These are phyloP conservation scores for Claviceps paspali DNA, from an alignment of 2,329 filamentous ascomycete genomes.

Conservation along the genomic window DNA sequence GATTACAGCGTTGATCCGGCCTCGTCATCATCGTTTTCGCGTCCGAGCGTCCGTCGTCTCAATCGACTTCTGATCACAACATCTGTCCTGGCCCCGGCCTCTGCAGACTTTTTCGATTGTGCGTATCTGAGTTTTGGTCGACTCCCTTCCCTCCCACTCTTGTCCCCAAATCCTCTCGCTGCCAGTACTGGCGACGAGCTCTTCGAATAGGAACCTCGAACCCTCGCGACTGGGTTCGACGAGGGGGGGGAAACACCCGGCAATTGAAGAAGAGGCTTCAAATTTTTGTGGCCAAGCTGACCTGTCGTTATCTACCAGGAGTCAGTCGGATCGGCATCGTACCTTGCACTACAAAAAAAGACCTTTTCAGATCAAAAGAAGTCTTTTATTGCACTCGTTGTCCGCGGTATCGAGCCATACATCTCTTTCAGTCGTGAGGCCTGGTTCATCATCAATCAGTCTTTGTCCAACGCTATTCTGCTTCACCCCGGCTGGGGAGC, in stretches of 20 bases:
- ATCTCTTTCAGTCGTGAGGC: conserved; percentile 1
- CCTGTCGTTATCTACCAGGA: not conserved
- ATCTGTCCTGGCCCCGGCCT: not conserved
- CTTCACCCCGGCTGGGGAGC: conserved; percentile 9
- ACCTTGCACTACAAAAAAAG: too few relatives aligned
- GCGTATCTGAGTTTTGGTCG: not conserved
- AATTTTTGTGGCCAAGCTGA: not conserved
- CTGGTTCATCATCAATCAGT: not conserved
- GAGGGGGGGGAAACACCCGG: not conserved
- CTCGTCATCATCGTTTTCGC: not conserved
- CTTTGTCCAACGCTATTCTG: conserved; percentile 2
- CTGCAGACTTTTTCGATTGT: not conserved
- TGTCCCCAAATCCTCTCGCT: not conserved
- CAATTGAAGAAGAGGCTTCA: not conserved
- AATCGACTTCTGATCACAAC: conserved; percentile 2
- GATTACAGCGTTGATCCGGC: conserved; percentile 2
- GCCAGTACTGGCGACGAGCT: not conserved
- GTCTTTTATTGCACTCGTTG: too few relatives aligned
- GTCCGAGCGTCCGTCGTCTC: not conserved
- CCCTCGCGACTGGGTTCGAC: not conserved
- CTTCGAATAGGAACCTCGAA: not conserved
- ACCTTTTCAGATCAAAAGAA: too few relatives aligned
- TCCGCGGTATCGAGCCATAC: not conserved
- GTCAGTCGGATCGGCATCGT: not conserved
- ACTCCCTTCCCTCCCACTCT: not conserved